Evolutionary conservation across 2,329 filamentous ascomycete genomes (phyloP), one percentile per base, ranked within the genome.

Genomic region (Calonectria pauciramosa): DNA sequence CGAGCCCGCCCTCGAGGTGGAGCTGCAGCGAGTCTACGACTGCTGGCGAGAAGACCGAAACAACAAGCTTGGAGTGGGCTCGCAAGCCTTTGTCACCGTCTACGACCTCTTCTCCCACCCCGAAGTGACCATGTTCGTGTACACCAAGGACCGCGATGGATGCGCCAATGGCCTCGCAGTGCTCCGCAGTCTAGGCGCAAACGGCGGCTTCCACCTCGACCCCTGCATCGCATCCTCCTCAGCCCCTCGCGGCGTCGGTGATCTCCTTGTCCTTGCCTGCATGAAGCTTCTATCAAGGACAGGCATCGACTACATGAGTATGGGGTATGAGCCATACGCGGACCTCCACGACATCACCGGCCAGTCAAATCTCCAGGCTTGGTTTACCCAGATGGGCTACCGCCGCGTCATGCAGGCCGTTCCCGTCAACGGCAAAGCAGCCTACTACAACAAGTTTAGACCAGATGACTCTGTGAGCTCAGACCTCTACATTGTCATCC

Each of bases 371-470:
- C 11, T 73, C 11, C 36, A 65, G 47, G 64, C 75, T 2, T 67
- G 68, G 66, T 44, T 73, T n/a, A 71, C 75, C 2, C 66, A 70
- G 14, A 60, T 68, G 44, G 67, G 76, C 2, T 73, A 76, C 38
- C 73, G 74, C 10, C 74, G 77, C 8, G 72, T 76, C 6, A 76
- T 78, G 70, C 70, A 74, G 7, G 71, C 75, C 3, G 76, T 77
- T 14, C 74, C 75, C 26, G 76, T 78, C 3, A 44, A 64, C 5
- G 78, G 78, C 2, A 79, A 79, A 52, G 74, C 73, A 36, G 68
- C 74, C 11, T 78, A 78, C 67, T 72, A 76, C 70, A 76, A 78
- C 63, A 78, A 79, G 52, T 78, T 78, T 38, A 70, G 75, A 38
- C 78, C 77, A 1, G 77, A 78, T 38, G 75, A 76, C n/a, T 49